A percentile compares a stretch with the other conserved stretches of the same genome.
Conservation (phyloP, 352 stramenopile species). For the Albugo laibachii region DNA sequence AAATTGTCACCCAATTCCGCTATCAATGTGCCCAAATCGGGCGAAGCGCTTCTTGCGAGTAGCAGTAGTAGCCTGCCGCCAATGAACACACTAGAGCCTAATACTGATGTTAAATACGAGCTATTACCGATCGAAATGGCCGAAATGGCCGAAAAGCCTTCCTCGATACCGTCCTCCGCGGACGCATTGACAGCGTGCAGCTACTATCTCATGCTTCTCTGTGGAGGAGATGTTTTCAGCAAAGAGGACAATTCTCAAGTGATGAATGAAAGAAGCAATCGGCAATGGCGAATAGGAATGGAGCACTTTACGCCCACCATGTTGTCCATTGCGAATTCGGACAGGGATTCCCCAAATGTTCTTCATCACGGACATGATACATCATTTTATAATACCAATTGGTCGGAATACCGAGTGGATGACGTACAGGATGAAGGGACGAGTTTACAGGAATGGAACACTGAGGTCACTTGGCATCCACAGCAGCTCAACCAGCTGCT, state of each 20-base stretch:
- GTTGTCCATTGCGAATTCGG: conserved; percentile 32
- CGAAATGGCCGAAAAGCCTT: background rate
- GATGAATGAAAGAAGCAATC: background rate
- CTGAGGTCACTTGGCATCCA: too few species aligned
- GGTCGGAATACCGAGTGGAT: conserved; percentile 24
- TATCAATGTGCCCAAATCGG: too few species aligned
- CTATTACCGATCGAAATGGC: conserved; percentile 4
- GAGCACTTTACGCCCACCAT: conserved; percentile 71
- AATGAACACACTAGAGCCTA: too few species aligned
- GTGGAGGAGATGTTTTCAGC: too few species aligned
- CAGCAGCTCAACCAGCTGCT: background rate
- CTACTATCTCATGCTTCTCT: too few species aligned
- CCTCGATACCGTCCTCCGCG: conserved; percentile 1
- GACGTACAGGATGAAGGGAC: too few species aligned
- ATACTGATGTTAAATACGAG: background rate
- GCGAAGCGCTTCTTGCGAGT: background rate
- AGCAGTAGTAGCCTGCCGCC: background rate
- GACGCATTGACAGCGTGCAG: background rate
- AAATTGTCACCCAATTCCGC: background rate
- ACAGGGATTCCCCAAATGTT: conserved; percentile 11
- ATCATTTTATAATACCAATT: conserved; percentile 5
- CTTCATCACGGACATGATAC: background rate
- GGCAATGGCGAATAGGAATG: conserved; percentile 34
- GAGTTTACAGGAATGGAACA: too few species aligned
- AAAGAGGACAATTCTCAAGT: conserved; percentile 6